A percentile compares a stretch with the other conserved stretches of the same genome.
Conservation (phyloP, 805 yeast species). For the Cyberlindnera maclurae region DNA sequence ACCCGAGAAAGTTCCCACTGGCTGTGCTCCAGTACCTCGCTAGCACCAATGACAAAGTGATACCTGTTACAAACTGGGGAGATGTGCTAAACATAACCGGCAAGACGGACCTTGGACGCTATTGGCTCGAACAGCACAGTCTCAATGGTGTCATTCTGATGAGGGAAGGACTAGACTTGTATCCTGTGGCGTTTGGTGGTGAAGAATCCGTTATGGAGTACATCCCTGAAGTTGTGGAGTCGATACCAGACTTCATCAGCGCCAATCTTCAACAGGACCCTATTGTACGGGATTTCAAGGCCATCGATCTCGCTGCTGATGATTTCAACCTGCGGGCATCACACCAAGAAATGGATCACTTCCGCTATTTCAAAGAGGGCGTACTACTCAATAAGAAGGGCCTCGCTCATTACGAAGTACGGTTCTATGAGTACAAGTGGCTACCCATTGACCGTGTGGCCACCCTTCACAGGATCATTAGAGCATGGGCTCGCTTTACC, state of each 20-base stretch:
- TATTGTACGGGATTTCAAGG: neutral
- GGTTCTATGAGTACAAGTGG: slow-evolving; percentile 15
- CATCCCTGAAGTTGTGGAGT: neutral
- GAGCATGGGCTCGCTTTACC: slow-evolving; percentile 22
- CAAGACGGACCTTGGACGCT: slow-evolving; percentile 16
- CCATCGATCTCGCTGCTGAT: slow-evolving; percentile 5
- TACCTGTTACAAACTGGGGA: slow-evolving; percentile 15
- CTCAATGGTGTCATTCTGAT: slow-evolving; percentile 13
- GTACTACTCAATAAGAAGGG: slow-evolving; percentile 14
- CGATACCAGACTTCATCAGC: neutral
- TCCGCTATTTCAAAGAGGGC: slow-evolving; percentile 22
- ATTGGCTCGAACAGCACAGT: slow-evolving; percentile 5
- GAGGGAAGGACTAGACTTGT: slow-evolving; percentile 8
- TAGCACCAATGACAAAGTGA: neutral
- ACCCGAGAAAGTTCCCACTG: slow-evolving; percentile 5
- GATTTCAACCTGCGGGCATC: slow-evolving; percentile 14
- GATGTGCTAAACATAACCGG: slow-evolving; percentile 8
- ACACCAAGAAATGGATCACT: slow-evolving; percentile 8
- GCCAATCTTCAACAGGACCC: neutral
- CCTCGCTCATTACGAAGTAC: slow-evolving; percentile 21
- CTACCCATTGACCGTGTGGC: slow-evolving; percentile 18
- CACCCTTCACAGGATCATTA: slow-evolving; percentile 16
- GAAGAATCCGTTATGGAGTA: neutral
- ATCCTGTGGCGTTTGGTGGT: slow-evolving; percentile 2
- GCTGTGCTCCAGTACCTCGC: slow-evolving; percentile 1